Percentiles rank a stretch among this genome's conserved stretches.
phyloP scores from a whole-genome alignment of 768 basidiomycete species.

The Rhodotorula taiwanensis region DNA sequence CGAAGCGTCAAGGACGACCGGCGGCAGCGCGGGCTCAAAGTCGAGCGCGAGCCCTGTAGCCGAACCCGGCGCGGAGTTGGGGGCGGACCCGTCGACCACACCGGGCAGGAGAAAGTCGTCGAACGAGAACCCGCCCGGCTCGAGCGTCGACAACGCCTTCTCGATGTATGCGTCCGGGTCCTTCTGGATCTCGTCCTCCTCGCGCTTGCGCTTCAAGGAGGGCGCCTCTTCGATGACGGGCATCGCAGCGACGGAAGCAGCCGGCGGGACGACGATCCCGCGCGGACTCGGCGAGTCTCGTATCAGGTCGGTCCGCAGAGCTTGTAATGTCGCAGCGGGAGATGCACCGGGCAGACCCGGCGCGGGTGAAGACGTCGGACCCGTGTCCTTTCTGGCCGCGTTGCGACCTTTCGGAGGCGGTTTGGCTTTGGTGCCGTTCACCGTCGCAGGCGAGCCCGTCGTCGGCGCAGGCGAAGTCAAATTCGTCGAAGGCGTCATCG shows the following conservation, averaged over 20 bases:
- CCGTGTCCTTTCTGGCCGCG: slow-evolving; percentile 13
- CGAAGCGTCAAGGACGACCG: background rate
- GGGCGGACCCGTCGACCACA: background rate
- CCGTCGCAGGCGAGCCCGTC: background rate
- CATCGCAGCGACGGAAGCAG: background rate
- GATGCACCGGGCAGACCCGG: slow-evolving; percentile 1
- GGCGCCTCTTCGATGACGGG: slow-evolving; percentile 4
- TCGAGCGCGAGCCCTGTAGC: slow-evolving; percentile 6
- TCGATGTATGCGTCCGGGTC: slow-evolving; percentile 37
- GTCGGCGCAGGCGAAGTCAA: slow-evolving; percentile 22
- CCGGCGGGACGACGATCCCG: background rate
- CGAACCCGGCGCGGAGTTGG: background rate
- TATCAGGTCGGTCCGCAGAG: slow-evolving; percentile 6
- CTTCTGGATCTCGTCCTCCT: slow-evolving; percentile 35
- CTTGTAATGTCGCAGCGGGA: slow-evolving; percentile 7
- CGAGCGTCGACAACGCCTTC: slow-evolving; percentile 17
- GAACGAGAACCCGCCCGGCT: background rate
- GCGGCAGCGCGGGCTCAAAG: slow-evolving; percentile 5
- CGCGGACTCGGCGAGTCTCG: slow-evolving; percentile 15
- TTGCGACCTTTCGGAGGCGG: background rate
- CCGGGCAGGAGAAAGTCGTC: background rate
- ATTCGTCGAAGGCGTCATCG: slow-evolving; percentile 8
- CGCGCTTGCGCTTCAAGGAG: slow-evolving; percentile 35
- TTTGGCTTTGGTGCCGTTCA: background rate
- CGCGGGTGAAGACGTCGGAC: background rate